Base-by-base conservation (phyloP, 768 basidiomycete genomes). In the Tulasnella calospora region DNA sequence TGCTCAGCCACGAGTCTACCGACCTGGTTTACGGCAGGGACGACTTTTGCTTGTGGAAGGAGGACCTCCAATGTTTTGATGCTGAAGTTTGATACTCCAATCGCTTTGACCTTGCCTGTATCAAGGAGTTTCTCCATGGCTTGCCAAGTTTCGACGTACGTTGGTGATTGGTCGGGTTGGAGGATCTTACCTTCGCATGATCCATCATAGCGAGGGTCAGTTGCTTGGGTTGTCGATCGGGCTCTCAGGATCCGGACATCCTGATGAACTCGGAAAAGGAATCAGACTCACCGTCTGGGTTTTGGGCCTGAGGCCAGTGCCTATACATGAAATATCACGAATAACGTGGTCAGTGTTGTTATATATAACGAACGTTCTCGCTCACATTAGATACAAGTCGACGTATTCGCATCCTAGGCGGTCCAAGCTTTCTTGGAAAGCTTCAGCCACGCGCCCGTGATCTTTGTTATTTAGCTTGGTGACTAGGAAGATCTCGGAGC, bases 91-190 rank as follows among this genome's bases (percentile, higher is more conserved):
- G 92, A 93, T 9, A 96, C 94, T 9, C 76, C 76, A 23, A 77
- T 77, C 35, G 76, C n/a, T 38, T 47, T 61, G 76, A 92, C 92
- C 41, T 80, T 77, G n/a, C 87, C 87, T 0, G 89, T 89, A 82
- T 90, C 89, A 15, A 87, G 89, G 13, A 95, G 88, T 57, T 86
- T 86, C 80, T 93, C 87, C 89, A 95, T 88, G 19, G 92, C 92
- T 81, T 89, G 91, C 93, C 94, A 94, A 47, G 94, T 95, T 12
- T 94, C 92, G 41, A 89, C 89, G n/a, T 95, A 85, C 15, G 88
- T 87, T 0, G 89, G 70, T 21, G 40, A 27, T 44, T 51, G 23
- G 19, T 80, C 79, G 1, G 76, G 76, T 38, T 71, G 67, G 21
- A 36, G 57, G 23, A 70, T 41, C 76, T 70, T 77, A 9, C 67